Evolutionary conservation across 2,329 filamentous ascomycete genomes (phyloP).

Genomic region (Parafenestella ontariensis): DNA sequence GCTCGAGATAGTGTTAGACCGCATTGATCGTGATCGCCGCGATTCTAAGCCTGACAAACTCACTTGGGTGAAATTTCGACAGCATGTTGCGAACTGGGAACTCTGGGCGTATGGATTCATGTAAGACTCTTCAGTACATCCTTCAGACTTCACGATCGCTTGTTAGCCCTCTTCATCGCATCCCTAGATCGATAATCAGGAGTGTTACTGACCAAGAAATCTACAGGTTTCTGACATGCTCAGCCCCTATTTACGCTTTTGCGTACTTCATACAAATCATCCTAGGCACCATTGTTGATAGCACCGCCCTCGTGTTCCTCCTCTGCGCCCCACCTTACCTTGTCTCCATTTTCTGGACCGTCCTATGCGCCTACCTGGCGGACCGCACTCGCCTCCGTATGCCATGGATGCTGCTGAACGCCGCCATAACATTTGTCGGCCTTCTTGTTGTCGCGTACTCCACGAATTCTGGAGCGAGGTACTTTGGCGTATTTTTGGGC

Average conservation of each 20-base stretch:
- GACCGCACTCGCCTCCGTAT: constrained; percentile 39
- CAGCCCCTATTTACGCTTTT: constrained; percentile 29
- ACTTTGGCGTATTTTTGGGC: constrained; percentile 45
- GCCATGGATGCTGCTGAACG: constrained; percentile 36
- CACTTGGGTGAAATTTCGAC: constrained; percentile 20
- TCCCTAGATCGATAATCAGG: neutral
- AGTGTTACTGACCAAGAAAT: neutral
- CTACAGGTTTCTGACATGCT: constrained; percentile 20
- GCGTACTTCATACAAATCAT: constrained; percentile 35
- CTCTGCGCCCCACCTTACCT: constrained; percentile 49
- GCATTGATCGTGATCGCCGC: constrained; percentile 29
- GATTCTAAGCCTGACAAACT: constrained; percentile 29
- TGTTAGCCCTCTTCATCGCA: neutral
- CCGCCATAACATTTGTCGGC: constrained; percentile 21
- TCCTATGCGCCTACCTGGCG: constrained; percentile 43
- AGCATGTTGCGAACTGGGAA: constrained; percentile 24
- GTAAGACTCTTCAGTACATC: constrained; percentile 4
- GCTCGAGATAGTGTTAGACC: constrained; percentile 33
- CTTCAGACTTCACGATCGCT: neutral
- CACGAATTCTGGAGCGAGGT: constrained; percentile 33
- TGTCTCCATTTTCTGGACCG: constrained; percentile 41
- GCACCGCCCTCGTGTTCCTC: constrained; percentile 37
- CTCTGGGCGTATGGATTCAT: constrained; percentile 31
- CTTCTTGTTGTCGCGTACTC: constrained; percentile 27
- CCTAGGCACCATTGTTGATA: constrained; percentile 32